These are phyloP conservation scores for Adansonia gregorii DNA, from an alignment of 441 rosid genomes.

Conservation along the genomic window DNA sequence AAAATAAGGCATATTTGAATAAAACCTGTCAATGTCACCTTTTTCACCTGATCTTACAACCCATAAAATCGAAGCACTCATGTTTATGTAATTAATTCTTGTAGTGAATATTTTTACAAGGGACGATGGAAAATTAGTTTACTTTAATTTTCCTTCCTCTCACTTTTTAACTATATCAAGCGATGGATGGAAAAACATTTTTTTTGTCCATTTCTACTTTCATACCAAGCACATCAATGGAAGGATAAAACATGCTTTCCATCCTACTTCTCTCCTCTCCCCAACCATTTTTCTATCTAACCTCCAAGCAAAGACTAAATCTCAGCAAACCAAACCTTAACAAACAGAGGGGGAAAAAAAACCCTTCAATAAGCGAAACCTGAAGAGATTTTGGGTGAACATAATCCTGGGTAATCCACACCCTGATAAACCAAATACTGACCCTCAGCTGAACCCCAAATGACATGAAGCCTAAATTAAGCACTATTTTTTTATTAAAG, in stretches of 20 bases:
- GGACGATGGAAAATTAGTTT: background rate
- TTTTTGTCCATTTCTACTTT: background rate
- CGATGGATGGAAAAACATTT: background rate
- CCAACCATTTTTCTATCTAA: background rate
- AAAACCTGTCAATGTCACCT: background rate
- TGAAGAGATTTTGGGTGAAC: background rate
- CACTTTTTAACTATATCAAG: background rate
- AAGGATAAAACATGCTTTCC: constrained; percentile 4
- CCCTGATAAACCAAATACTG: background rate
- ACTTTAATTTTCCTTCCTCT: background rate
- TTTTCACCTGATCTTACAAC: background rate
- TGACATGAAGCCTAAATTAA: background rate
- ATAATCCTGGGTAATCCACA: background rate
- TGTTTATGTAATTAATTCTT: background rate
- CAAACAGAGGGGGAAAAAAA: background rate
- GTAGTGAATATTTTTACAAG: background rate
- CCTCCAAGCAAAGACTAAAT: background rate
- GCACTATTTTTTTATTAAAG: background rate
- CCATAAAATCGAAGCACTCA: background rate
- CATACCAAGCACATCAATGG: background rate
- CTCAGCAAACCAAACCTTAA: background rate
- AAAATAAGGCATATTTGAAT: background rate
- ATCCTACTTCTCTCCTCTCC: background rate
- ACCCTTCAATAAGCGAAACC: background rate
- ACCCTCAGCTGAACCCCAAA: background rate